Evolutionary conservation across 2,329 filamentous ascomycete genomes (phyloP).

Genomic region (Periconia macrospinosa): DNA sequence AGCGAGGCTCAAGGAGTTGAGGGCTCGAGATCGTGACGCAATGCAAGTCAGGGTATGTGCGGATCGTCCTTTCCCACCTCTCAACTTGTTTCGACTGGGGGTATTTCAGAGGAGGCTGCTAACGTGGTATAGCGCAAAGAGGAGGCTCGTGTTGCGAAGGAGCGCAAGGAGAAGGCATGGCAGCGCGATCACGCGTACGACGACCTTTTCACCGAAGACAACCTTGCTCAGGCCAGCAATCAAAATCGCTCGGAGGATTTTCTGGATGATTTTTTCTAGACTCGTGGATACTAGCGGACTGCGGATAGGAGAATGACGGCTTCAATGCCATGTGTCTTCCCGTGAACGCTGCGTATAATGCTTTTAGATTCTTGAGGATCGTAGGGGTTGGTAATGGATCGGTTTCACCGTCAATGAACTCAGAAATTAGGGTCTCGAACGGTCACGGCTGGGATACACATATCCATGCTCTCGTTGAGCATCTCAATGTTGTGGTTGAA

Average conservation of each 20-base stretch:
- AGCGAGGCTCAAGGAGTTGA: conserved; percentile 69
- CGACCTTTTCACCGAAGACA: conserved; percentile 83
- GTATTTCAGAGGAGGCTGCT: not conserved
- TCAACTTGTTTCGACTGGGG: not conserved
- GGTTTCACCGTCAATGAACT: not conserved
- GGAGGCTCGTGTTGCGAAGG: conserved; percentile 71
- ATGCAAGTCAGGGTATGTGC: conserved; percentile 62
- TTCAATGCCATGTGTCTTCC: not conserved
- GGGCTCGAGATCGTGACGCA: conserved; percentile 69
- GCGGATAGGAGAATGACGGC: not conserved
- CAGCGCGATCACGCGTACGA: conserved; percentile 99
- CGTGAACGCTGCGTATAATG: not conserved
- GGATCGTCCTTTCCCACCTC: not conserved
- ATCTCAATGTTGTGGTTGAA: conserved; percentile 72
- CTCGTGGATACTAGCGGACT: not conserved
- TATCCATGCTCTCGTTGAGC: conserved; percentile 73
- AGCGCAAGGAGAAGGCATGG: conserved; percentile 86
- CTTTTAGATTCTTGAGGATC: no score
- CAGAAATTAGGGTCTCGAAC: conserved; percentile 28
- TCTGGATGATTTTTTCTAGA: conserved; percentile 75
- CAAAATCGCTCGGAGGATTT: conserved; percentile 78
- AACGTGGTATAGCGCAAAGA: conserved; percentile 67
- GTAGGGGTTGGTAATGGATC: no score
- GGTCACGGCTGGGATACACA: conserved; percentile 53
- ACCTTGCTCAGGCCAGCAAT: conserved; percentile 77